Base-by-base conservation (phyloP, 257 asterid genomes). In the Ajuga chamaepitys region DNA sequence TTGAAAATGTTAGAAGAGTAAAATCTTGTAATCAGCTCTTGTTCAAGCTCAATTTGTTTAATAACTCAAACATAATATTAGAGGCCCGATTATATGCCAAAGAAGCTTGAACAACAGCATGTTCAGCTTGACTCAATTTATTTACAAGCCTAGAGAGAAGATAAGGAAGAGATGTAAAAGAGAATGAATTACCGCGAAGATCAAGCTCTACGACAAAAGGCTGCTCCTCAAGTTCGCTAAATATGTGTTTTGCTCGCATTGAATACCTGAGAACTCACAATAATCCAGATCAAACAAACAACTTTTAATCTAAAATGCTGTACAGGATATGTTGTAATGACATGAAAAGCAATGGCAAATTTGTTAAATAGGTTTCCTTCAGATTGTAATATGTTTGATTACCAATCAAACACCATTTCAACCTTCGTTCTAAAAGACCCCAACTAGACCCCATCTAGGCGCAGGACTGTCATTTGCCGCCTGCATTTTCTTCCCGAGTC, bases 171-270 rank as follows among this genome's bases (percentile, higher is more conserved):
- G 4, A 41, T 2, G 22, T 34, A 21, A 35, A 58, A 37, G 42
- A 25, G 63, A 13, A 38, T 4, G 44, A 20, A 0, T 64, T 75
- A 87, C 96, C 97, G 77, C 96, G 85, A 77, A 81, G 99, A 85
- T 93, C 99, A 73, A 93, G 97, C 86, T 93, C 99, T 72, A 93
- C 99, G 1, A 89, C 91, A 80, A 68, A 86, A 32, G 95, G 95
- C 67, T 80, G 72, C 80, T 93, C 97, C 70, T 79, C 84, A 44
- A 89, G 96, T 64, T 87, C 84, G 52, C 76, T 55, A 47, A 93
- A 86, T 67, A 93, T 68, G 58, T 68, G 78, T 80, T 93, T 93
- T 48, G 86, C 99, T 25, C 82, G 83, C 72, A 66, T 5, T 35
- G 85, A 89, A 75, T 89, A 93, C 64, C 99, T 93, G 78, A 77